Base-by-base conservation (phyloP, 2,329 filamentous ascomycete species). In the Xylariaceae sp. region DNA sequence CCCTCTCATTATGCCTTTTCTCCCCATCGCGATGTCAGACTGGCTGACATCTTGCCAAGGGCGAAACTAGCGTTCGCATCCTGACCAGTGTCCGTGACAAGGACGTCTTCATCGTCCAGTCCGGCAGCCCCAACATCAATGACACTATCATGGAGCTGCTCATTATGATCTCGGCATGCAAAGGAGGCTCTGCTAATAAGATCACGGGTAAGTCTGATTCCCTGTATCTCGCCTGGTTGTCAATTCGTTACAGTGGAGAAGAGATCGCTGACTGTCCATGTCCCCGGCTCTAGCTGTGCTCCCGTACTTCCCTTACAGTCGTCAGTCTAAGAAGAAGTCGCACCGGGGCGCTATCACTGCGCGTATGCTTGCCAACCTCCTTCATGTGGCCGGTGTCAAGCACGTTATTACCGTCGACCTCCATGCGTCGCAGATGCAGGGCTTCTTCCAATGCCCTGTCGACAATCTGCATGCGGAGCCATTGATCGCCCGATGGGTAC, bases 101-200 rank as follows among this genome's bases (percentile, higher is more conserved):
- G 76, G 93, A 99, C 82, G 93, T 99, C 70, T 99, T 97, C 75
- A 93, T 99, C 73, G 89, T 99, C 62, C 94, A 99, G 80, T 97
- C 93, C 64, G 94, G 94, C 66, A 97, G 94, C 77, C 83, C 86
- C 72, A 91, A 89, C 77, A 96, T 97, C 82, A 99, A 99, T 75
- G 94, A 99, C 78, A 95, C 91, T 71, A 92, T 99, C 73, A 97
- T 99, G 92, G 94, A 99, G 81, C 83, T 99, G 72, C 84, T 99
- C 72, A 97, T 99, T 76, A 96, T 99, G 90, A 97, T 97, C 70
- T 94, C 90, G 66, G 94, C 94, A 68, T 99, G 94, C 83, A 97
- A 97, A 77, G 92, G 94, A 71, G 94, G 93, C 66, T 97, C 94
- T 57, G 90, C 94, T 64, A 96, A 92, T 79, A 96, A 94, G 71